These are phyloP conservation scores for Funneliformis geosporum DNA, from an alignment of 192 early-diverging fungal genomes.

Conservation along the genomic window DNA sequence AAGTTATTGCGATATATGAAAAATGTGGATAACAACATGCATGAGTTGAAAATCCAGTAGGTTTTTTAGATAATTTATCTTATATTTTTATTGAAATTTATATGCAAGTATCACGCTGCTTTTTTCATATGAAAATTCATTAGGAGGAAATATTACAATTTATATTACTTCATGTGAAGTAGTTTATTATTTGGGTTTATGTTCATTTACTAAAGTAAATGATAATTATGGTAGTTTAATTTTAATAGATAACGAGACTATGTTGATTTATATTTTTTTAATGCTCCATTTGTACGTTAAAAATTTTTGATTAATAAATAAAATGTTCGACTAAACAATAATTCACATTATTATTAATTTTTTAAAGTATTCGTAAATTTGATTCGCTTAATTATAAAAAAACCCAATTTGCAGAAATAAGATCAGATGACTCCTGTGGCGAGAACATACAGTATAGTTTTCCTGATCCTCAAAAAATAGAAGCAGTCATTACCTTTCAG, in stretches of 20 bases:
- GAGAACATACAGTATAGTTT: background rate
- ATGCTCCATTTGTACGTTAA: background rate
- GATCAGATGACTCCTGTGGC: background rate
- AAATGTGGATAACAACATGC: too few relatives aligned
- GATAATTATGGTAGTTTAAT: background rate
- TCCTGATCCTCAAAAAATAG: too few relatives aligned
- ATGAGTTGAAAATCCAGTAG: too few relatives aligned
- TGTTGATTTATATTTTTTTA: background rate
- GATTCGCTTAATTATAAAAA: constrained; percentile 12
- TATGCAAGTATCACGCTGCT: too few relatives aligned
- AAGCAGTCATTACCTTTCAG: too few relatives aligned
- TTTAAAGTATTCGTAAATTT: background rate
- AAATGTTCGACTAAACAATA: background rate
- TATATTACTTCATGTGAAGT: background rate
- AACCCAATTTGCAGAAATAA: background rate
- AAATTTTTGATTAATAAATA: background rate
- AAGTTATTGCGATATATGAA: too few relatives aligned
- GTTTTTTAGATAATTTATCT: too few relatives aligned
- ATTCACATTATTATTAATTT: constrained; percentile 6
- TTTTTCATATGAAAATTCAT: too few relatives aligned
- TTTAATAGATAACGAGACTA: constrained; percentile 7
- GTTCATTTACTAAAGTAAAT: background rate
- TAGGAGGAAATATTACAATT: background rate
- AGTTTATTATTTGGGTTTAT: background rate
- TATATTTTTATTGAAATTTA: too few relatives aligned